These are phyloP conservation scores for Phytophthora macrochlamydospora DNA, from an alignment of 352 stramenopile genomes.

Conservation along the genomic window DNA sequence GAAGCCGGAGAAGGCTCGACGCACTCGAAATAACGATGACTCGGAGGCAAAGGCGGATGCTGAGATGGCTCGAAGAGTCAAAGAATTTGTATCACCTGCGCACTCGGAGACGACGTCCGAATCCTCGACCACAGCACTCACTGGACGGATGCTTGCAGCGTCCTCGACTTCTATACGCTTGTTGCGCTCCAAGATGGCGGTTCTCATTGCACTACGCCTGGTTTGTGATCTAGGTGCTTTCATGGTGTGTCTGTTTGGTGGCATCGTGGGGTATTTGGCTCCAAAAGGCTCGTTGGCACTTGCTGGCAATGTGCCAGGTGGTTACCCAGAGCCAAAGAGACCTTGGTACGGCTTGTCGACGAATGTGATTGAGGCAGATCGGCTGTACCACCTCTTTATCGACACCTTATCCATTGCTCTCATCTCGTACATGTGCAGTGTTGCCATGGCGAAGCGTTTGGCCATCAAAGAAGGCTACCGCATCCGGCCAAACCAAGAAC, in stretches of 20 bases:
- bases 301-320: constrained; percentile 79
- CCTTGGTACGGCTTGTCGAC: constrained; percentile 54
- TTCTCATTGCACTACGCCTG: constrained; percentile 46
- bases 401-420: constrained; percentile 84
- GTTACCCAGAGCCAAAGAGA: constrained; percentile 55
- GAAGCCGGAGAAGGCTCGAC: constrained; percentile 18
- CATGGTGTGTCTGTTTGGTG: constrained; percentile 80
- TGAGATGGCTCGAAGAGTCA: constrained; percentile 29
- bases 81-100: constrained; percentile 55
- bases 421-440: constrained; percentile 93
- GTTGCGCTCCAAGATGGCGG: constrained; percentile 34
- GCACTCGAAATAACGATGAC: constrained; percentile 10
- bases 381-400: constrained; percentile 63
- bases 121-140: constrained; percentile 60
- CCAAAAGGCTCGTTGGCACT: constrained; percentile 74
- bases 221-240: constrained; percentile 72
- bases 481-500: constrained; percentile 87
- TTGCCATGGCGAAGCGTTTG: constrained; percentile 89
- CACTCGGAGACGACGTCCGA: constrained; percentile 49
- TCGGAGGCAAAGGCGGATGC: constrained; percentile 19
- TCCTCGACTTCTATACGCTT: constrained; percentile 34
- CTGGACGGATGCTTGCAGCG: constrained; percentile 36
- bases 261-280: constrained; percentile 60
- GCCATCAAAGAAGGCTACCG: constrained; percentile 83
- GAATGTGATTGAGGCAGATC: constrained; percentile 53